A percentile compares a stretch with the other conserved stretches of the same genome.
These are phyloP conservation scores for Maudiozyma turicensis DNA, from an alignment of 805 yeast genomes.

Conservation along the genomic window DNA sequence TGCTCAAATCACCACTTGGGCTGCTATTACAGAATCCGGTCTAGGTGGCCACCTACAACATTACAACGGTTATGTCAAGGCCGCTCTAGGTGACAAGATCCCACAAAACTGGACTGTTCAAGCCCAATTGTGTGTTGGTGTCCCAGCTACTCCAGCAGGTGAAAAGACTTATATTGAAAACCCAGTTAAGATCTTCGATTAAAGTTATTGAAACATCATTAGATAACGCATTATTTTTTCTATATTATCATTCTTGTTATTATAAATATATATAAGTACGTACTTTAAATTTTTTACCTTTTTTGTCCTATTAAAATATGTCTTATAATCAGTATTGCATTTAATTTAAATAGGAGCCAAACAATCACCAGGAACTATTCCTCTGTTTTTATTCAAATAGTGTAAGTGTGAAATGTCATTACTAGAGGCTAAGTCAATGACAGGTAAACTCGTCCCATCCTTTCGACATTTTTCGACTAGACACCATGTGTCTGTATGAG, in stretches of 20 bases:
- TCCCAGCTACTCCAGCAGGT: conserved; percentile 33
- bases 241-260: background rate
- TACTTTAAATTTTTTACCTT: background rate
- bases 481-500: conserved; percentile 39
- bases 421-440: background rate
- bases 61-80: conserved; percentile 38
- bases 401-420: conserved; percentile 9
- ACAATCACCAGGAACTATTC: conserved; percentile 34
- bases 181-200: conserved; percentile 6
- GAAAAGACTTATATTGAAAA: conserved; percentile 35
- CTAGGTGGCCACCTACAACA: conserved; percentile 46
- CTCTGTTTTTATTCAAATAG: conserved; percentile 32
- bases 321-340: no score
- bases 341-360: conserved; percentile 8
- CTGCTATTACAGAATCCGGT: conserved; percentile 36
- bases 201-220: background rate
- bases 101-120: conserved; percentile 38
- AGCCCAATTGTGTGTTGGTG: conserved; percentile 43
- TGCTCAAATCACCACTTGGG: conserved; percentile 42
- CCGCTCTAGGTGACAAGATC: conserved; percentile 31
- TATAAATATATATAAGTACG: background rate
- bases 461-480: conserved; percentile 30
- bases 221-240: no score
- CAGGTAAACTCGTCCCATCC: conserved; percentile 13
- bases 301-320: no score